Base-by-base conservation (phyloP, 2,329 filamentous ascomycete genomes). In the Aspergillus terreus region DNA sequence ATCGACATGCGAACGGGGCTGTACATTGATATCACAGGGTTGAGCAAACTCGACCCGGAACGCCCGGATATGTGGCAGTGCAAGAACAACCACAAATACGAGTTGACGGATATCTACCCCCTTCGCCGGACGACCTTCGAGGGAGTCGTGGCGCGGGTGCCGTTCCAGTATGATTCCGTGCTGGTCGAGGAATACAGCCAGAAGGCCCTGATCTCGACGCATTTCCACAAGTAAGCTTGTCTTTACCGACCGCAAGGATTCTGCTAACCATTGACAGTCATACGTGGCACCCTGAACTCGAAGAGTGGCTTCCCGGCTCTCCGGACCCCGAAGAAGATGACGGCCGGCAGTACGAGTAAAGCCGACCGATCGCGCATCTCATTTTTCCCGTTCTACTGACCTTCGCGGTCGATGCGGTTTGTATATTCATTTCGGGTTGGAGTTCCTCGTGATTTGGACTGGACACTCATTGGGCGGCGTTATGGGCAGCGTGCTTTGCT, bases 11-110 rank as follows among this genome's bases (percentile, higher is more conserved):
- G 74, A 50, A 94, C 85, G 61, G 89, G 89, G 44, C 78, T 92
- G 63, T 95, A 88, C 69, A 84, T 94, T 68, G 89, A 94, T 68
- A 90, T 95, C 63, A 94, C 90, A 1, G 88, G 82, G 11, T 72
- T 94, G 33, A 82, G 82, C 46, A 86, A 90, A 73, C 81, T 85
- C 17, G 78, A 89, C 30, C 78, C 81, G 0, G 73, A 75, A 14
- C 69, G 68, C 2, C 87, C 88, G 0, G 86, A 87, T 6, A 68
- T 87, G 27, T 88, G 86, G 82, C 84, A 82, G 63, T 92, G 88
- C 74, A 92, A 92, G 75, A 92, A 94, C 65, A 80, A 80, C 62
- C 90, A 95, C 71, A 75, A 78, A 43, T 94, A 94, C 69, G 71
- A 75, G 40, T 84, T 81, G 23, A 74, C 74, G n/a, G 87, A 94